Base-by-base conservation (phyloP, 2,329 filamentous ascomycete species). In the Nothomitra cinnamomea region DNA sequence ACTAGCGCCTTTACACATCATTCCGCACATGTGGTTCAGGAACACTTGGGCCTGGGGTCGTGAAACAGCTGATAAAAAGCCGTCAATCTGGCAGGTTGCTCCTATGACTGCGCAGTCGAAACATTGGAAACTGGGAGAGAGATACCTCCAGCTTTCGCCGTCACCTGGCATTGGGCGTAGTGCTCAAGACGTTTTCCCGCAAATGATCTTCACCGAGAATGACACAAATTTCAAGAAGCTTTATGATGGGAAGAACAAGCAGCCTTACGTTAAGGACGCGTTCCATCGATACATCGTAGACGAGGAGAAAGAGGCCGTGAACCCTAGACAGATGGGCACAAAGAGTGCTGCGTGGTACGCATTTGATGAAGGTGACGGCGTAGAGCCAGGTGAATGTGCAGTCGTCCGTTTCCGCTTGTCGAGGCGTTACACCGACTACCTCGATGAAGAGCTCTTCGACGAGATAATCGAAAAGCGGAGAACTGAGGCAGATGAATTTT, bases 41-140 rank as follows among this genome's bases (percentile, higher is more conserved):
- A 96, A 96, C 67, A 95, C 89, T 2, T 96, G 92, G 92, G 79
- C 85, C 40, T 96, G 90, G 90, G 90, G 89, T 21, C 78, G 84
- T 58, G 86, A 95, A 63, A 66, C 79, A 10, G 71, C 75, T 28
- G 78, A 84, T 51, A 81, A 82, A 65, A 95, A 94, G 69, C 92
- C 90, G 0, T 79, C 74, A n/a, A 84, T 95, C 57, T 72, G 75
- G 52, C 75, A 80, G 58, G 70, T 80, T 24, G 77, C 74, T 22
- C 78, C 84, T 25, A 80, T 82, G 49, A 75, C 82, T 53, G 82
- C 80, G 54, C 81, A 85, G 62, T 85, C 87, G n/a, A 80, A 78
- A 32, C 90, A 96, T 64, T 74, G 79, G 64, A 83, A 79, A 54
- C 72, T 96, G 22, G 92, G 90, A 36, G 82, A 92, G 40, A 79